phyloP scores from a whole-genome alignment of 2,329 filamentous ascomycete species.

The Cytospora piceicola region DNA sequence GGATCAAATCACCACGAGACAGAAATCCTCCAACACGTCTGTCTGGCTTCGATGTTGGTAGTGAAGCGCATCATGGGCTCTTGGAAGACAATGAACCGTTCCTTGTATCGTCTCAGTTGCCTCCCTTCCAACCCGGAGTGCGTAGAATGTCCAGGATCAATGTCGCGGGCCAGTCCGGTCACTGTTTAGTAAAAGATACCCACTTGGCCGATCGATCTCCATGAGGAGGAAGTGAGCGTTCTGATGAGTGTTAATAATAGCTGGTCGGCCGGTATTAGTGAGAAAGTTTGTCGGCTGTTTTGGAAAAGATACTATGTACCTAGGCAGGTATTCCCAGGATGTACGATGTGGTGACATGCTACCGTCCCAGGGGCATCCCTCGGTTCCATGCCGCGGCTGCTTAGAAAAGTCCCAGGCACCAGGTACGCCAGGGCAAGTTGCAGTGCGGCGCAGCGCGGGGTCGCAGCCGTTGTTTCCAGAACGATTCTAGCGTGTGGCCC shows the following conservation, averaged over 20 bases:
- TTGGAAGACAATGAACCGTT: too few species aligned
- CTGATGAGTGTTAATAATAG: neutral
- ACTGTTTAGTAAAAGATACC: conserved; percentile 10
- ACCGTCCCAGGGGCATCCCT: conserved; percentile 4
- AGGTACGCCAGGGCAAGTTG: neutral
- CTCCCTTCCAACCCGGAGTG: neutral
- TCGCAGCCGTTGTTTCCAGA: conserved; percentile 39
- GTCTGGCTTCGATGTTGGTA: conserved; percentile 1
- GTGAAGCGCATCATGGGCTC: neutral
- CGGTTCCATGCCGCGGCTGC: neutral
- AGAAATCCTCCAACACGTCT: neutral
- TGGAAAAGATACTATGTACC: too few species aligned
- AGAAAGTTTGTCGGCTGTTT: neutral
- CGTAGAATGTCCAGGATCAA: conserved; percentile 15
- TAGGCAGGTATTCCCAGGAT: too few species aligned
- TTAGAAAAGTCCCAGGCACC: neutral
- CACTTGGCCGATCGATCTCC: conserved; percentile 5
- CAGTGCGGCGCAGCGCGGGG: conserved; percentile 11
- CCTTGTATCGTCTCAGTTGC: neutral
- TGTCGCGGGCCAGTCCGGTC: conserved; percentile 24
- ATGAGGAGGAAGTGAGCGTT: neutral
- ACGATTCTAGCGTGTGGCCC: conserved; percentile 40
- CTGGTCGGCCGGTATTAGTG: neutral
- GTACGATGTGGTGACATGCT: conserved; percentile 5
- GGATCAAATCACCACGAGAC: neutral